These are phyloP conservation scores for Talaromyces marneffei DNA, from an alignment of 2,329 filamentous ascomycete genomes.

Conservation along the genomic window DNA sequence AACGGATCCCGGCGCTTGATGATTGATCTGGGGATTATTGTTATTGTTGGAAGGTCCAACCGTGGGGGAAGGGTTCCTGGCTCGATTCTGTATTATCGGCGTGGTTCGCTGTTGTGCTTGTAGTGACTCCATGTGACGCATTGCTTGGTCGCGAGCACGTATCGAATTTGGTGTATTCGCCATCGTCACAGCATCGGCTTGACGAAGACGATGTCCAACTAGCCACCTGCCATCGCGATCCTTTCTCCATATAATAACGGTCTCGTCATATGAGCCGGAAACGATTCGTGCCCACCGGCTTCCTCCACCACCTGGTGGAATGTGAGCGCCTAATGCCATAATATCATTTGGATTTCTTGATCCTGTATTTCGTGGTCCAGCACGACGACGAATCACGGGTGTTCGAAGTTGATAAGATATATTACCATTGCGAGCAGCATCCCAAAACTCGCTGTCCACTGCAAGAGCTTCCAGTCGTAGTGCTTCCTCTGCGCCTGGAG, in stretches of 20 bases:
- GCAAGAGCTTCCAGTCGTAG: constrained; percentile 66
- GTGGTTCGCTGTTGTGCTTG: background rate
- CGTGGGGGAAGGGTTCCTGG: background rate
- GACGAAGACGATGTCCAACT: constrained; percentile 65
- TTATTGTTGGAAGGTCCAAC: constrained; percentile 27
- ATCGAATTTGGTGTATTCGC: constrained; percentile 18
- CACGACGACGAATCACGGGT: background rate
- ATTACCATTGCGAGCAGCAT: constrained; percentile 46
- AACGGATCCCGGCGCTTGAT: background rate
- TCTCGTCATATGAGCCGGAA: constrained; percentile 93
- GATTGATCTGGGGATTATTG: background rate
- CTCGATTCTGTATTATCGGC: constrained; percentile 25
- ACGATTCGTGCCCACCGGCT: constrained; percentile 90
- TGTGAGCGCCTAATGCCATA: constrained; percentile 68
- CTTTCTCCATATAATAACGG: constrained; percentile 89
- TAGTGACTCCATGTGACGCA: constrained; percentile 3
- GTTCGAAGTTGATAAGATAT: constrained; percentile 38
- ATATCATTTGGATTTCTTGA: constrained; percentile 71
- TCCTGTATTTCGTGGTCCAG: constrained; percentile 54
- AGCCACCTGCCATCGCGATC: constrained; percentile 82
- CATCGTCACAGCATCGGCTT: constrained; percentile 48
- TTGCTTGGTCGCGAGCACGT: constrained; percentile 13
- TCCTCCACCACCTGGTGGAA: constrained; percentile 86
- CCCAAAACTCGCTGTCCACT: constrained; percentile 68
- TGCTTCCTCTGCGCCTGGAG: constrained; percentile 71